Base-by-base conservation (phyloP, 257 asterid genomes). In the Ilex asprella region DNA sequence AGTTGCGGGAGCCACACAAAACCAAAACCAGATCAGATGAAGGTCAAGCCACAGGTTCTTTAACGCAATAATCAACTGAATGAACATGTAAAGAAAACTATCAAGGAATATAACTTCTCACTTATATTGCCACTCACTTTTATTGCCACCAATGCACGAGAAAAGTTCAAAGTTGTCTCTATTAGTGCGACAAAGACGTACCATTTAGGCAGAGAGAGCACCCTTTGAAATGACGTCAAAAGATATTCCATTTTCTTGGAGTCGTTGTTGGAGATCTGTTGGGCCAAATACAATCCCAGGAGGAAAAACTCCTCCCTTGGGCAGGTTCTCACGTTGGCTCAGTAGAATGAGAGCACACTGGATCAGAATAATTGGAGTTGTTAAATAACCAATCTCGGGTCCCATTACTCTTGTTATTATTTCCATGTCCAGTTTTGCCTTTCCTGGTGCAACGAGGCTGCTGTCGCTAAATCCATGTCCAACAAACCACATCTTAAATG, bases 281-380 rank as follows among this genome's bases (percentile, higher is more conserved):
- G 89, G 68, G 39, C 99, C 99, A 70, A 83, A 92, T 57, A 92
- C 81, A n/a, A 92, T 83, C 71, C 97, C 99, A 0, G 97, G 96
- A 2, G 95, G 79, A 55, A 69, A 78, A 60, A 89, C 95, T 12
- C 97, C 99, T n/a, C 99, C 97, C 59, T 73, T 80, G 0, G 97
- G 95, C 67, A 89, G 76, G 64, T 78, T 71, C 30, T 73, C 78
- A 7, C 96, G 83, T 9, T 77, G 81, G 10, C 63, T 65, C 65
- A 91, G 74, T 56, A 82, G 60, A 56, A 88, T 63, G 7, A 92
- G 89, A 35, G 88, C 95, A 39, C 94, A 85, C 70, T 92, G 97
- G 64, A 92, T 31, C 21, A 92, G 84, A 61, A 77, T 72, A 16
- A 92, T 79, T 0, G 99, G 97, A 54, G 97, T 92, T 5, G 97